A percentile compares a stretch with the other conserved stretches of the same genome.
phyloP scores from a whole-genome alignment of 495 filamentous ascomycete species.

The Hypoxylon trugodes region DNA sequence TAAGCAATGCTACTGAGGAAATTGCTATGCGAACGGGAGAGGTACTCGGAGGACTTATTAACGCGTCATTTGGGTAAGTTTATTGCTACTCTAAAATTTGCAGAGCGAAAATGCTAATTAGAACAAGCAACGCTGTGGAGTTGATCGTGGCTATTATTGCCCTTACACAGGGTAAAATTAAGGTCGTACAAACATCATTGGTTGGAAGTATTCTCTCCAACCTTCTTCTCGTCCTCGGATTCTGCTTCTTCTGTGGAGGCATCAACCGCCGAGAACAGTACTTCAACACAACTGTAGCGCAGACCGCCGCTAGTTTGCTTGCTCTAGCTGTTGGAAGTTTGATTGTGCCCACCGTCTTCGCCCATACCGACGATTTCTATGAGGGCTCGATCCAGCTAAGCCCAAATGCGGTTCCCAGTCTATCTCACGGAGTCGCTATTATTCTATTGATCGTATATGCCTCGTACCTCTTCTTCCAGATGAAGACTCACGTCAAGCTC shows the following conservation, averaged over 20 bases:
- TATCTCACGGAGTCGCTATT: constrained; percentile 76
- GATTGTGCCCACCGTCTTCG: constrained; percentile 90
- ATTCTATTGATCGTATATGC: constrained; percentile 81
- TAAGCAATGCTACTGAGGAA: constrained; percentile 94
- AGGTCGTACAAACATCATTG: constrained; percentile 91
- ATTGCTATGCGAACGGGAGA: constrained; percentile 84
- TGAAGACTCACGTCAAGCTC: constrained; percentile 76
- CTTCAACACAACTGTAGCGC: constrained; percentile 94
- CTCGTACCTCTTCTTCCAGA: constrained; percentile 82
- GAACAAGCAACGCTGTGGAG: constrained; percentile 82
- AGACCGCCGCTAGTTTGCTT: constrained; percentile 85
- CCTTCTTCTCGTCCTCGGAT: constrained; percentile 87
- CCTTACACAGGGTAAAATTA: constrained; percentile 72
- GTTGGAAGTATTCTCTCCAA: constrained; percentile 94
- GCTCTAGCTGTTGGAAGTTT: constrained; percentile 80
- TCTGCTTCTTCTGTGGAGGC: constrained; percentile 93
- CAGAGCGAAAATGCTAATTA: constrained; percentile 14
- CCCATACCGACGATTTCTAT: constrained; percentile 53
- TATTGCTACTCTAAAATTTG: constrained; percentile 17
- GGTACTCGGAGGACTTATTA: constrained; percentile 84
- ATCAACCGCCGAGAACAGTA: constrained; percentile 80
- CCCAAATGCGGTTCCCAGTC: constrained; percentile 56
- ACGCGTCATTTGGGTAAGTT: constrained; percentile 84
- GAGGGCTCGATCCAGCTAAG: constrained; percentile 30
- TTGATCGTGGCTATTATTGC: constrained; percentile 90